A percentile compares a stretch with the other conserved stretches of the same genome.
Evolutionary conservation across 2,329 filamentous ascomycete species (phyloP).

Genomic region (Elsinoe necatrix): DNA sequence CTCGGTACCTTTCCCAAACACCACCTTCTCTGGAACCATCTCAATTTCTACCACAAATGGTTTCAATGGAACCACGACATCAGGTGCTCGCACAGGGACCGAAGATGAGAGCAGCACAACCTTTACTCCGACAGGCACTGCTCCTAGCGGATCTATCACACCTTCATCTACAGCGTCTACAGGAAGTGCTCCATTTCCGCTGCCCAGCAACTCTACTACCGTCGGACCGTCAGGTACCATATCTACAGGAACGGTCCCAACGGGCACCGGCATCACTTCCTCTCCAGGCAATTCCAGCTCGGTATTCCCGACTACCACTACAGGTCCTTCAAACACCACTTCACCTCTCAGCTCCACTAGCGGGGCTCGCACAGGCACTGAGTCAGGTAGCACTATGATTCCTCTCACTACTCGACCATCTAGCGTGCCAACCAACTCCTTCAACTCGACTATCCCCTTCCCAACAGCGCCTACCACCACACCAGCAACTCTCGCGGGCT

Average conservation of each 20-base stretch:
- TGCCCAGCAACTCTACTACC: slow-evolving; percentile 4
- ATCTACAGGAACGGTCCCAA: slow-evolving; percentile 3
- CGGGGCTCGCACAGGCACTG: slow-evolving; percentile 13
- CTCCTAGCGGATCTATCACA: slow-evolving; percentile 13
- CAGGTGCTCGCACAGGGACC: neutral
- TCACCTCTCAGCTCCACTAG: slow-evolving; percentile 3
- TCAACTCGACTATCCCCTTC: slow-evolving; percentile 1
- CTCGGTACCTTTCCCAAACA: slow-evolving; percentile 9
- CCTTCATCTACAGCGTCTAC: neutral
- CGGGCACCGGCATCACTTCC: neutral
- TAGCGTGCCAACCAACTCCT: slow-evolving; percentile 6
- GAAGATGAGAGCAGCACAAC: neutral
- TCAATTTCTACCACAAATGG: neutral
- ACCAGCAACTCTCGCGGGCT: neutral
- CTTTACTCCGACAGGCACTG: slow-evolving; percentile 15
- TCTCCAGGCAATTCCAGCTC: slow-evolving; percentile 10
- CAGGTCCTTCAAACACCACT: neutral
- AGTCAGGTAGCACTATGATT: neutral
- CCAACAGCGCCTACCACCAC: slow-evolving; percentile 2
- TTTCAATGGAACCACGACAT: slow-evolving; percentile 3
- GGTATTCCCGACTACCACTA: neutral
- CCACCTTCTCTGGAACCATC: neutral
- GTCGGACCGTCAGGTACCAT: neutral
- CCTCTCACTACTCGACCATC: slow-evolving; percentile 8
- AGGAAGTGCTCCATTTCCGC: slow-evolving; percentile 1